Evolutionary conservation across 768 basidiomycete species (phyloP), one percentile per base, ranked within the genome.

Genomic region (Tylopilus sp.): DNA sequence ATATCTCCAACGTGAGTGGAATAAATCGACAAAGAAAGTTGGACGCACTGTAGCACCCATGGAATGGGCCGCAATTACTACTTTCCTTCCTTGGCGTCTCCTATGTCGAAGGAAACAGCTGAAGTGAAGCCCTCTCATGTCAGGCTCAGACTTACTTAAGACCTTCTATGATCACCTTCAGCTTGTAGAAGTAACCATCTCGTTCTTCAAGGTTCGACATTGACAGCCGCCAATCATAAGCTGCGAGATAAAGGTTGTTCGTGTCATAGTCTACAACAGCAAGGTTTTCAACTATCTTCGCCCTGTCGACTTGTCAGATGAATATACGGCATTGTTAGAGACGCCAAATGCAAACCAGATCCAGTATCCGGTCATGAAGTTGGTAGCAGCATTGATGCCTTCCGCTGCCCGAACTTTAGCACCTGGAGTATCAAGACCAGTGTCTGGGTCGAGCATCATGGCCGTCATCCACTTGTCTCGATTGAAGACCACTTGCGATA

Each of bases 191-290:
- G 66, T 94, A 95, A 1, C 86, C 85, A 63, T 95, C 93, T 17
- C 93, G 82, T 57, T 86, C 86, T 71, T 99, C 93, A 3, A 98
- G 81, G 65, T 99, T 98, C 68, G 81, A 86, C 67, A 82, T 91
- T 13, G 89, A 90, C 30, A 91, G 64, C 36, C 88, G 79, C 95
- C 94, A 98, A 60, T 97, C 94, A 62, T 97, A 97, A 13, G 90
- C 82, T 1, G 89, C 88, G 4, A 92, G 76, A 63, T 84, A 77
- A 30, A 95, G 71, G 58, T 93, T 94, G 59, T 94, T 91, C 0
- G 90, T 88, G 60, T 98, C 95, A 61, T 98, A 98, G 62, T 87
- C 88, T 18, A 98, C 80, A 1, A 86, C 91, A 0, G 95, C 94
- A 2, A 98, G 77, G 59, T 99, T 98, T 69, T 98, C 90, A 10